phyloP scores from a whole-genome alignment of 225 moss, liverwort and hornwort genomes.

The Straminergon stramineum region DNA sequence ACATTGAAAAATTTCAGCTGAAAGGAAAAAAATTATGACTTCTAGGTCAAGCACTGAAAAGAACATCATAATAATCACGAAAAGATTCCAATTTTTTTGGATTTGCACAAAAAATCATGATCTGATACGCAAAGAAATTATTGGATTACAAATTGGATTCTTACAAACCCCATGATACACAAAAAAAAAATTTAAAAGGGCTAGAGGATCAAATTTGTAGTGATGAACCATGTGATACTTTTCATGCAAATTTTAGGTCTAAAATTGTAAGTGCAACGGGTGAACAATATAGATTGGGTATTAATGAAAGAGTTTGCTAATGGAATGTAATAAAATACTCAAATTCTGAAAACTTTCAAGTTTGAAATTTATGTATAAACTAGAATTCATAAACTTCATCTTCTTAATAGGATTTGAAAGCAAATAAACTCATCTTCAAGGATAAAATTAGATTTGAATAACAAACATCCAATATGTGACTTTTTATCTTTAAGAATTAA shows the following conservation, averaged over 20 bases:
- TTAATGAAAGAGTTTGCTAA: background rate
- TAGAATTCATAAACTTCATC: background rate
- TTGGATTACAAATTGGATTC: background rate
- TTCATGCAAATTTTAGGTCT: background rate
- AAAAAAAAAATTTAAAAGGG: background rate
- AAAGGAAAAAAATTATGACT: background rate
- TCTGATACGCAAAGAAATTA: background rate
- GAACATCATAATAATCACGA: background rate
- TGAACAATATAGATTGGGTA: too few relatives aligned
- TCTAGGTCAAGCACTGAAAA: background rate
- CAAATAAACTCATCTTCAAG: background rate
- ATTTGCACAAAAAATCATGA: fast-evolving
- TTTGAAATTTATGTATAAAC: background rate
- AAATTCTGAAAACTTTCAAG: background rate
- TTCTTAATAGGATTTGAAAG: too few relatives aligned
- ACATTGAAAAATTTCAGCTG: background rate
- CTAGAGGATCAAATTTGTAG: background rate
- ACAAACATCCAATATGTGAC: background rate
- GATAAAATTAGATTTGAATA: background rate
- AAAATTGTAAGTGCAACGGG: too few relatives aligned
- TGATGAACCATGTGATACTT: background rate
- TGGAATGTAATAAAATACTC: background rate
- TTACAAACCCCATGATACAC: too few relatives aligned
- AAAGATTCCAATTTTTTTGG: too few relatives aligned
- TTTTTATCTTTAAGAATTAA: too few relatives aligned